Evolutionary conservation across 2,329 filamentous ascomycete species (phyloP).

Genomic region (Botrytis tulipae): DNA sequence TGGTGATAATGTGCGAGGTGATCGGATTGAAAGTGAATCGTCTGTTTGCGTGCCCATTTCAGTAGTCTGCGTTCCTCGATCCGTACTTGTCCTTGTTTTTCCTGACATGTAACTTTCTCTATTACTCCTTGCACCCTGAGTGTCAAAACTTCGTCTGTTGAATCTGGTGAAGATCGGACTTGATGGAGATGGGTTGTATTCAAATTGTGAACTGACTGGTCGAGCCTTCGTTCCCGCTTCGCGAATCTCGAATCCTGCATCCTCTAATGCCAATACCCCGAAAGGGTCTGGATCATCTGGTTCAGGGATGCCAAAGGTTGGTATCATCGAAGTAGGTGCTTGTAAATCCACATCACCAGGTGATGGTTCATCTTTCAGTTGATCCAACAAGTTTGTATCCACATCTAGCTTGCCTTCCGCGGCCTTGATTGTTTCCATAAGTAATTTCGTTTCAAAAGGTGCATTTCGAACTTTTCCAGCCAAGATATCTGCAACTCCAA

Average conservation of each 20-base stretch:
- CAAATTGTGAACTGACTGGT: conserved; percentile 76
- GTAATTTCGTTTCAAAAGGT: conserved; percentile 44
- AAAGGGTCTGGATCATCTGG: conserved; percentile 86
- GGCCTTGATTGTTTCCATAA: conserved; percentile 74
- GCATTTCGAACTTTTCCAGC: conserved; percentile 37
- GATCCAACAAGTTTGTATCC: conserved; percentile 64
- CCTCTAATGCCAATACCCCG: conserved; percentile 85
- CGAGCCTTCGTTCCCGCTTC: conserved; percentile 79
- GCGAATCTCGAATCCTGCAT: conserved; percentile 83
- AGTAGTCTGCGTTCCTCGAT: conserved; percentile 70
- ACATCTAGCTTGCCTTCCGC: conserved; percentile 80
- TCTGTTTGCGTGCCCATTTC: conserved; percentile 62
- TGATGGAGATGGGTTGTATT: conserved; percentile 72
- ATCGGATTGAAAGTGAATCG: conserved; percentile 44
- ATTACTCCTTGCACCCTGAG: conserved; percentile 58
- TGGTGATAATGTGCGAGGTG: conserved; percentile 37
- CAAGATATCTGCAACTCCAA: conserved; percentile 62
- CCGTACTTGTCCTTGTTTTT: conserved; percentile 48
- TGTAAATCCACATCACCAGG: conserved; percentile 70
- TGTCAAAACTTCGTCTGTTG: conserved; percentile 66
- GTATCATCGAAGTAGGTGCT: conserved; percentile 39
- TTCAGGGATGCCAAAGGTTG: conserved; percentile 74
- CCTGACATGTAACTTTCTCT: conserved; percentile 74
- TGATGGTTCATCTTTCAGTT: conserved; percentile 62
- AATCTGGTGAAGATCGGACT: conserved; percentile 66